Evolutionary conservation across 2,329 filamentous ascomycete genomes (phyloP), one percentile per base, ranked within the genome.

Genomic region (Fusarium coicis): DNA sequence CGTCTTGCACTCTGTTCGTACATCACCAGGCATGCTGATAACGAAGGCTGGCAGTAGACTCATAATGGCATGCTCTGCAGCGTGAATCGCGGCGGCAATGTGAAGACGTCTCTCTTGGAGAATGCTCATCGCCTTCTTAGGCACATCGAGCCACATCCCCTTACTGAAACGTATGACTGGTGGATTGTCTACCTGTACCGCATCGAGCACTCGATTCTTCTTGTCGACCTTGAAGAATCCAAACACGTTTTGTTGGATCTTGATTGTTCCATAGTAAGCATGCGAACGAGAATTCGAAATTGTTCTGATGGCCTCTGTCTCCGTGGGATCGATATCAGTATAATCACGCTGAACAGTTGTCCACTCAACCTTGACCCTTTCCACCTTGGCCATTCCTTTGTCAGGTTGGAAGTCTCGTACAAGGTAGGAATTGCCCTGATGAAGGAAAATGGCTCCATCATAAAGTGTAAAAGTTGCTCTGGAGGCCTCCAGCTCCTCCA

Each of bases 221-320:
- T 92, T 93, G 82, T 98, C 95, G n/a, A 98, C 85, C 80, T 98
- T 98, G 88, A 98, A 98, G 85, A 96, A 99, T 4, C 96, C 96
- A 80, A 97, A 98, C 4, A 99, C 95, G 36, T 93, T 92, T 74
- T 96, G 93, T 72, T 92, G 90, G 77, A 98, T 95, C 76, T 93
- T 92, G 79, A 99, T 96, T 0, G 90, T 85, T 40, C 96, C 96
- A 79, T 94, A 95, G 83, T 94, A 98, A 2, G 95, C 96, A 68
- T 90, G 88, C 0, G 88, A 93, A 7, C 86, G 82, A 0, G 90
- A 92, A 2, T 84, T 85, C 1, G 82, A 74, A 42, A 98, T 93
- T 23, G 87, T 88, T 12, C 94, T 91, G 72, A 97, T 95, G 5
- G 92, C 92, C 83, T 98, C 94, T 0, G 94, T 98, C 82, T 97